Conservation (phyloP, 352 stramenopile genomes). For the Phytophthora gonapodyides region DNA sequence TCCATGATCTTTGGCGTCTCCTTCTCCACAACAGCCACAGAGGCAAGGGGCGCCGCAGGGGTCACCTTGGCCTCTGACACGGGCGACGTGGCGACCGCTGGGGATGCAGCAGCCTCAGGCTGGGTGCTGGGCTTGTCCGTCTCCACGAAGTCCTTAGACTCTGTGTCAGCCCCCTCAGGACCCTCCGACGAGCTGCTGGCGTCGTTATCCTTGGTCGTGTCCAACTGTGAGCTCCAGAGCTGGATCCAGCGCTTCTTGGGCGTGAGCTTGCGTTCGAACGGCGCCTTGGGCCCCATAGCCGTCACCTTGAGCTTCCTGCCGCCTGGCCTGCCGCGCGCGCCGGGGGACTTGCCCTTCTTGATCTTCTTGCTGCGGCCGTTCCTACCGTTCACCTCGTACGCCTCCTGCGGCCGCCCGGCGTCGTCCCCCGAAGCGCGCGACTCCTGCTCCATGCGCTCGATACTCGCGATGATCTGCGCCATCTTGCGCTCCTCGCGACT, state of each 20-base stretch:
- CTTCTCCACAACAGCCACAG: neutral
- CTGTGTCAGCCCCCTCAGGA: conserved; percentile 10
- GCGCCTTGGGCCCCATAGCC: conserved; percentile 27
- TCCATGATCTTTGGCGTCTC: conserved; percentile 11
- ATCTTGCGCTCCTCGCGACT: conserved; percentile 80
- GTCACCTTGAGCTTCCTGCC: conserved; percentile 49
- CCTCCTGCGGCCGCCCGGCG: conserved; percentile 23
- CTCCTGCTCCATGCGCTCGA: conserved; percentile 79
- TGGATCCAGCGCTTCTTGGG: conserved; percentile 85
- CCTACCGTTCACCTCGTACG: conserved; percentile 29
- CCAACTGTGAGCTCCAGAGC: conserved; percentile 63
- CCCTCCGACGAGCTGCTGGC: conserved; percentile 15
- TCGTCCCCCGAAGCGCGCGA: conserved; percentile 29
- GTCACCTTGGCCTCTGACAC: conserved; percentile 15
- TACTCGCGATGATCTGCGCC: conserved; percentile 79
- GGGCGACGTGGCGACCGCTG: conserved; percentile 8
- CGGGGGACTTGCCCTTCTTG: conserved; percentile 37
- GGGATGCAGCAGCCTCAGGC: neutral
- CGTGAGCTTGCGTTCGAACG: conserved; percentile 49
- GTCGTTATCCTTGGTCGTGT: conserved; percentile 26
- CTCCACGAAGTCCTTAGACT: conserved; percentile 1
- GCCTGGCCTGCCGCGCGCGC: conserved; percentile 31
- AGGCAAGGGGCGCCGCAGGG: conserved; percentile 7
- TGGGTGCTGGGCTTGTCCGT: neutral
- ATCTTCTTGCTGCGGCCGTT: conserved; percentile 33